A percentile compares a stretch with the other conserved stretches of the same genome.
phyloP scores from a whole-genome alignment of 305 asterid genomes.

The Fraxinus ornus region DNA sequence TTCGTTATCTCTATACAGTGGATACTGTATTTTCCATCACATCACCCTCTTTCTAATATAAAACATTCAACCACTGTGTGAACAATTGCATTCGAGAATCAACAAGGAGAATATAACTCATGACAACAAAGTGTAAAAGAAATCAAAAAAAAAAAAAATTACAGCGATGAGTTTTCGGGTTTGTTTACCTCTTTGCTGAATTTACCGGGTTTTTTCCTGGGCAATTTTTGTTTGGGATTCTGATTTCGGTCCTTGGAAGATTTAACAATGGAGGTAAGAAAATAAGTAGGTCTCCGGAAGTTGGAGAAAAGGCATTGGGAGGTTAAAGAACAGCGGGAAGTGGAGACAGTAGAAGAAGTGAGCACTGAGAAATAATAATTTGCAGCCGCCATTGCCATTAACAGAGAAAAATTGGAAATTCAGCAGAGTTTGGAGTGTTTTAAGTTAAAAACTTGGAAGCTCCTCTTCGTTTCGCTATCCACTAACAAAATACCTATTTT shows the following conservation, averaged over 20 bases:
- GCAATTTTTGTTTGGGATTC: slow-evolving; percentile 20
- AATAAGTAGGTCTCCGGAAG: slow-evolving; percentile 24
- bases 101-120: background rate
- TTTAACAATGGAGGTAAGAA: slow-evolving; percentile 28
- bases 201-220: slow-evolving; percentile 30
- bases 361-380: slow-evolving; percentile 50
- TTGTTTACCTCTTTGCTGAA: slow-evolving; percentile 41
- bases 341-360: slow-evolving; percentile 38
- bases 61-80: background rate
- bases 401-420: background rate
- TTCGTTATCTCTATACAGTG: background rate
- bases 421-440: background rate
- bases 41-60: background rate
- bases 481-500: background rate
- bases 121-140: background rate
- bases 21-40: background rate
- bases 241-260: slow-evolving; percentile 28
- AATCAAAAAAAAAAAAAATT: background rate
- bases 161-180: background rate
- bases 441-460: background rate
- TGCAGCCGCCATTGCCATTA: slow-evolving; percentile 75
- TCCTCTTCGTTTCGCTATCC: background rate
- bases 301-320: slow-evolving; percentile 40
- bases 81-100: background rate
- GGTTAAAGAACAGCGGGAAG: slow-evolving; percentile 32